Evolutionary conservation across 345 rosid genomes (phyloP).

Genomic region (Murraya koenigii): DNA sequence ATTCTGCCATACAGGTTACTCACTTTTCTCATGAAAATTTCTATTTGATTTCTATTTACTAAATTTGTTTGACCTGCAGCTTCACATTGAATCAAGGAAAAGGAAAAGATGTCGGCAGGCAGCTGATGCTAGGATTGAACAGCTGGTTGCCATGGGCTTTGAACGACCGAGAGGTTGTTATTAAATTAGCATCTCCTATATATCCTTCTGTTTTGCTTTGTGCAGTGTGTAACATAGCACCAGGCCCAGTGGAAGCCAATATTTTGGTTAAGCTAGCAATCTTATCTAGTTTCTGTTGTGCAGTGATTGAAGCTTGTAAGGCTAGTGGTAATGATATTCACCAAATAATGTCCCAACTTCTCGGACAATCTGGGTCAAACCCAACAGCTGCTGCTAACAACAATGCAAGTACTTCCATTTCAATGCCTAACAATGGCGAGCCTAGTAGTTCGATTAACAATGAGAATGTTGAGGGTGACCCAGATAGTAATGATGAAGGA

Average conservation of each 20-base stretch:
- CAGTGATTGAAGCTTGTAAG: constrained; percentile 58
- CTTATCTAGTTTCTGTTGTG: constrained; percentile 19
- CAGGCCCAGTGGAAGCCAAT: not conserved
- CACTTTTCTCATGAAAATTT: not conserved
- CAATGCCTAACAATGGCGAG: not conserved
- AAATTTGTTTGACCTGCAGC: constrained; percentile 34
- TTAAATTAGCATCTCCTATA: not conserved
- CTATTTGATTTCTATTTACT: not conserved
- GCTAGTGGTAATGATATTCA: constrained; percentile 47
- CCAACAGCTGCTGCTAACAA: constrained; percentile 15
- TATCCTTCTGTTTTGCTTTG: not conserved
- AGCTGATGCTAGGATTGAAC: constrained; percentile 37
- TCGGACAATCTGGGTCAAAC: constrained; percentile 29
- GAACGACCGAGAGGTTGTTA: constrained; percentile 64
- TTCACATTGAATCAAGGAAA: constrained; percentile 66
- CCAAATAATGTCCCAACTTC: constrained; percentile 48
- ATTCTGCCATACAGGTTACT: constrained; percentile 62
- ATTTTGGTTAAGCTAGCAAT: not conserved
- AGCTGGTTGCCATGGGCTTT: constrained; percentile 89
- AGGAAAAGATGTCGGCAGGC: constrained; percentile 50
- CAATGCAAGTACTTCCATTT: constrained; percentile 13
- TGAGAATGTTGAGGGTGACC: constrained; percentile 8
- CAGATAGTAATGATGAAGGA: constrained; percentile 6
- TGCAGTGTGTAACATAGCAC: not conserved
- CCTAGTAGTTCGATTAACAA: constrained; percentile 14